Conservation (phyloP, 768 basidiomycete species). For the Tricholoma terreum region DNA sequence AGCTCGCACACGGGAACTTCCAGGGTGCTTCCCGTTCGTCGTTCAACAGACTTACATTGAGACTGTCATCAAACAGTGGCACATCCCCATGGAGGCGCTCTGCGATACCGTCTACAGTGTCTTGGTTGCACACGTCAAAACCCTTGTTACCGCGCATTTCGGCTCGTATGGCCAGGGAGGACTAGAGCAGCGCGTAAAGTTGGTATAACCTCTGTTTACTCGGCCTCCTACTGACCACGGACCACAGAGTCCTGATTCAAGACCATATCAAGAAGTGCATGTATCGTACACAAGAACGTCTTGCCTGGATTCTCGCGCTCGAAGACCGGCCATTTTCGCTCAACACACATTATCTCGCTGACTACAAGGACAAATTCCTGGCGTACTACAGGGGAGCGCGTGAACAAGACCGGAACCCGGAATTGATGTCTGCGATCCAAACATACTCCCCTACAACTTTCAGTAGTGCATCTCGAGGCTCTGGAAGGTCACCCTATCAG, state of each 20-base stretch:
- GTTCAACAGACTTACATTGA: constrained; percentile 52
- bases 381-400: constrained; percentile 44
- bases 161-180: constrained; percentile 48
- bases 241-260: constrained; percentile 43
- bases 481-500: too few relatives aligned
- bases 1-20: constrained; percentile 68
- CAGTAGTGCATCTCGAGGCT: neutral
- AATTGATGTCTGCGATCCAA: constrained; percentile 25
- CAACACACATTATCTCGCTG: constrained; percentile 45
- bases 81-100: constrained; percentile 40
- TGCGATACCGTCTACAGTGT: constrained; percentile 37
- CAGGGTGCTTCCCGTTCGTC: constrained; percentile 62
- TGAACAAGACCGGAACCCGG: constrained; percentile 26
- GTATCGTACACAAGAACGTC: constrained; percentile 33
- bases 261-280: constrained; percentile 48
- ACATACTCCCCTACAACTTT: constrained; percentile 6
- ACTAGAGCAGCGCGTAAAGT: constrained; percentile 47
- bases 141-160: constrained; percentile 50
- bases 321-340: constrained; percentile 45
- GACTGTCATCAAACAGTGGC: constrained; percentile 46
- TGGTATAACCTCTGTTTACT: constrained; percentile 6
- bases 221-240: neutral
- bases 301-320: constrained; percentile 45
- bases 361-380: constrained; percentile 48
- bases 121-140: constrained; percentile 37